phyloP scores from a whole-genome alignment of 208 protist species.

The Leishmania turanica region DNA sequence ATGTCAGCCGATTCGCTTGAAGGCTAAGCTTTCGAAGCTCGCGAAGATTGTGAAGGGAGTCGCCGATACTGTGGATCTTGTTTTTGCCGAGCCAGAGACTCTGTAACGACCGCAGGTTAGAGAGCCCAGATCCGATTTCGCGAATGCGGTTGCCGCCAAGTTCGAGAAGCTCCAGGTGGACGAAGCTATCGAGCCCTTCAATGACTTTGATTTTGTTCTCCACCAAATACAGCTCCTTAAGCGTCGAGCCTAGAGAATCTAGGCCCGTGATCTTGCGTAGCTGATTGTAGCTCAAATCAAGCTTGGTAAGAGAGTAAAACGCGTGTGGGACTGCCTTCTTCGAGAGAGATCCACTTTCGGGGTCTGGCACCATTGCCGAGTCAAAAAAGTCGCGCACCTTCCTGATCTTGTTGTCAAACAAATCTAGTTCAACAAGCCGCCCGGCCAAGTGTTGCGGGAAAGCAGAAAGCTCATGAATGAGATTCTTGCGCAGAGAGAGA shows the following conservation, averaged over 20 bases:
- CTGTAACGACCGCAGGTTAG: constrained; percentile 63
- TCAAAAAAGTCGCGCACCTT: constrained; percentile 84
- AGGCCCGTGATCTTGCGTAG: constrained; percentile 75
- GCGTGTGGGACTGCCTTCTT: constrained; percentile 37
- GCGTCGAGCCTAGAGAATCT: constrained; percentile 61
- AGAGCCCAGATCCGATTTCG: constrained; percentile 72
- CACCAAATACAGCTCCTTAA: constrained; percentile 90
- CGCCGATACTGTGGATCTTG: constrained; percentile 83
- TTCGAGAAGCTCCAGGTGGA: constrained; percentile 86
- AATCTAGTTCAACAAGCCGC: constrained; percentile 77
- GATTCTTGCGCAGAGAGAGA: constrained; percentile 88
- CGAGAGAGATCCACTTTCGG: constrained; percentile 14
- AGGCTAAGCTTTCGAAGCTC: constrained; percentile 74
- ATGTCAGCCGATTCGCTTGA: constrained; percentile 88
- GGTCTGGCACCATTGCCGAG: constrained; percentile 17
- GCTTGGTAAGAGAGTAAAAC: constrained; percentile 65
- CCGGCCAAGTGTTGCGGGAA: constrained; percentile 69
- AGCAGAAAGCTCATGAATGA: constrained; percentile 81
- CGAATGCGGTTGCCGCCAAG: constrained; percentile 90
- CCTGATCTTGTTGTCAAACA: constrained; percentile 94
- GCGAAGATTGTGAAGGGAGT: constrained; percentile 53
- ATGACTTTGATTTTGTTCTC: constrained; percentile 94
- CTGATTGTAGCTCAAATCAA: constrained; percentile 93
- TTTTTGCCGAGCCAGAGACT: constrained; percentile 93
- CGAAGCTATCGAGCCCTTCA: constrained; percentile 75